Evolutionary conservation across 768 basidiomycete genomes (phyloP), one percentile per base, ranked within the genome.

Genomic region (Leccinum truebloodii): DNA sequence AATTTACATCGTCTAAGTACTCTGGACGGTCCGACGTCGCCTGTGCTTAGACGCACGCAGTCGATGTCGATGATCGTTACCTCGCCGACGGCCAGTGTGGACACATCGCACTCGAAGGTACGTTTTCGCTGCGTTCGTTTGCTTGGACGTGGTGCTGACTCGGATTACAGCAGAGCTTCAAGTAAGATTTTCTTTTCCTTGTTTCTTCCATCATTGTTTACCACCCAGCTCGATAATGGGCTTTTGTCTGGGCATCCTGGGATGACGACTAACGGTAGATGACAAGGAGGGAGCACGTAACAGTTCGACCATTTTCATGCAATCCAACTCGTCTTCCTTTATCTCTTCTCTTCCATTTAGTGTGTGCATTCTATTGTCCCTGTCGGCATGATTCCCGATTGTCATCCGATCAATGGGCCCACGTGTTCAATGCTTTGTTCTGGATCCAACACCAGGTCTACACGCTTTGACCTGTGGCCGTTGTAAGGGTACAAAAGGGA

Each of bases 1-100:
- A 20, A 20, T 46, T 0, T 6, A 46, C n/a, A 44, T 18, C 41
- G n/a, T n/a, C 18, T 41, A 9, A 34, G 34, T 34, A 34, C 41
- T 44, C 41, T 9, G n/a, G 41, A 55, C 44, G 41, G 30, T 1
- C 63, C 63, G 6, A 54, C 59, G 12, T 61, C 66, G 4, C 64
- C 58, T 1, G 61, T 57, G 5, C 73, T 64, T 37, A 46, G 74
- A 56, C 72, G 73, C 20, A 63, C 74, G 39, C 71, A 48, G 39
- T 74, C 73, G 0, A 61, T 74, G 70, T 58, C 73, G 3, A 71
- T 62, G 61, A 63, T 72, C 16, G 55, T 26, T 50, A 60, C 55
- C 2, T 63, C 72, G 5, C 63, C 66, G 9, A 39, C 52, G 32
- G 37, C 62, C 30, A 30, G 30, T 12, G 39, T 52, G 56, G 55